A percentile compares a stretch with the other conserved stretches of the same genome.
These are phyloP conservation scores for Ampelocalamus luodianensis DNA, from an alignment of 176 grass and related monocot genomes.

Conservation along the genomic window DNA sequence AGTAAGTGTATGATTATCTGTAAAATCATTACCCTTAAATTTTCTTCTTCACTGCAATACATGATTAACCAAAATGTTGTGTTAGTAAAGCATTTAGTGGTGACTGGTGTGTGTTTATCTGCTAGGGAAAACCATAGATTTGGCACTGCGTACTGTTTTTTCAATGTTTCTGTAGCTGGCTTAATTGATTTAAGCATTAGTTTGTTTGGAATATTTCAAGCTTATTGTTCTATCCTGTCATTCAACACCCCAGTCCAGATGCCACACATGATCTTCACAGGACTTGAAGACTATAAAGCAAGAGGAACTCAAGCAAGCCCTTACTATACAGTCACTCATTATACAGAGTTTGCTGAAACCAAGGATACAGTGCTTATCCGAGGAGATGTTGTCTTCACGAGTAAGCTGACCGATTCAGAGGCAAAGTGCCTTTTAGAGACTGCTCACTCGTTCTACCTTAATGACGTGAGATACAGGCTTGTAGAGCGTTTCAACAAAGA, in stretches of 20 bases:
- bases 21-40: background rate
- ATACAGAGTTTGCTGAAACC: slow-evolving; percentile 79
- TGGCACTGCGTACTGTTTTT: background rate
- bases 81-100: background rate
- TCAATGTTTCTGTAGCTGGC: background rate
- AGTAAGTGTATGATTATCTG: background rate
- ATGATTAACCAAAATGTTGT: background rate
- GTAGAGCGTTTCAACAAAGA: slow-evolving; percentile 93
- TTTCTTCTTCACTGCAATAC: background rate
- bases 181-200: background rate
- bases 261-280: slow-evolving; percentile 92
- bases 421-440: slow-evolving; percentile 80
- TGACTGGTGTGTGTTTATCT: background rate
- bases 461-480: slow-evolving; percentile 76
- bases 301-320: slow-evolving; percentile 95
- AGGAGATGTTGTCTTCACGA: slow-evolving; percentile 92
- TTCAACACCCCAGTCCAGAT: slow-evolving; percentile 68
- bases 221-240: slow-evolving; percentile 5
- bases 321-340: slow-evolving; percentile 78
- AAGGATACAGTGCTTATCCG: slow-evolving; percentile 81
- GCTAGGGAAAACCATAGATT: background rate
- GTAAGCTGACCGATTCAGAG: slow-evolving; percentile 80
- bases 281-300: slow-evolving; percentile 97
- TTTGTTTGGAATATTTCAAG: background rate
- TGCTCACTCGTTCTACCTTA: slow-evolving; percentile 89